Conservation (phyloP, 1,284 basidiomycete genomes). For the Schizopora paradoxa region DNA sequence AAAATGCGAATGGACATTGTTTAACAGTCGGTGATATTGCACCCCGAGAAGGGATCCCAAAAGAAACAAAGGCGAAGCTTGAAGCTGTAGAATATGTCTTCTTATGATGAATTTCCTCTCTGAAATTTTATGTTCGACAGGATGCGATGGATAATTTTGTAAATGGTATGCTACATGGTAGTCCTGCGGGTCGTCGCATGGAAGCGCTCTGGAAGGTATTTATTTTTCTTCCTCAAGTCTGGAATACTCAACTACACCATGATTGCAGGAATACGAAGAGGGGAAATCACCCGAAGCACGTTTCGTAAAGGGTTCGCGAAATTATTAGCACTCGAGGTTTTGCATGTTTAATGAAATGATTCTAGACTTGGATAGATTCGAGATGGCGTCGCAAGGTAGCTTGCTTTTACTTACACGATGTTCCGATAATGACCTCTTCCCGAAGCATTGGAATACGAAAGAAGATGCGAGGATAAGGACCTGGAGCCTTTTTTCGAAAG, state of each 20-base stretch:
- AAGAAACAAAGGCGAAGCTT: conserved; percentile 72
- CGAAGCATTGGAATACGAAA: conserved; percentile 70
- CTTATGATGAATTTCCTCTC: neutral
- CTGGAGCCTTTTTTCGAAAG: conserved; percentile 73
- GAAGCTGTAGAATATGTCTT: conserved; percentile 49
- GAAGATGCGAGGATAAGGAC: conserved; percentile 35
- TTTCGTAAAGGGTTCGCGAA: conserved; percentile 79
- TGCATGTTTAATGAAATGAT: neutral
- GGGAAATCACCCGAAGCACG: conserved; percentile 76
- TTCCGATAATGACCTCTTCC: neutral
- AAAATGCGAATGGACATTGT: neutral
- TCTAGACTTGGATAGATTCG: conserved; percentile 85
- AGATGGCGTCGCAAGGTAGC: conserved; percentile 82
- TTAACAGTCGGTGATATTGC: conserved; percentile 87
- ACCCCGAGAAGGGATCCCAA: conserved; percentile 81
- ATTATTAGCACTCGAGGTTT: neutral
- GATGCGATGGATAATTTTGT: conserved; percentile 91
- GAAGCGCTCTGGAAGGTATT: conserved; percentile 74
- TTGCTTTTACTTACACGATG: neutral
- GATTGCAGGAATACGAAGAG: conserved; percentile 82
- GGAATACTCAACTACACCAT: neutral
- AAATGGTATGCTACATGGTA: conserved; percentile 83
- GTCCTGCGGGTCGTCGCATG: conserved; percentile 74
- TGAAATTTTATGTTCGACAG: conserved; percentile 31
- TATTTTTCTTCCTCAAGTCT: conserved; percentile 6